These are phyloP conservation scores for Tetracentron sinense DNA, from an alignment of 164 flowering plant genomes.

Conservation along the genomic window DNA sequence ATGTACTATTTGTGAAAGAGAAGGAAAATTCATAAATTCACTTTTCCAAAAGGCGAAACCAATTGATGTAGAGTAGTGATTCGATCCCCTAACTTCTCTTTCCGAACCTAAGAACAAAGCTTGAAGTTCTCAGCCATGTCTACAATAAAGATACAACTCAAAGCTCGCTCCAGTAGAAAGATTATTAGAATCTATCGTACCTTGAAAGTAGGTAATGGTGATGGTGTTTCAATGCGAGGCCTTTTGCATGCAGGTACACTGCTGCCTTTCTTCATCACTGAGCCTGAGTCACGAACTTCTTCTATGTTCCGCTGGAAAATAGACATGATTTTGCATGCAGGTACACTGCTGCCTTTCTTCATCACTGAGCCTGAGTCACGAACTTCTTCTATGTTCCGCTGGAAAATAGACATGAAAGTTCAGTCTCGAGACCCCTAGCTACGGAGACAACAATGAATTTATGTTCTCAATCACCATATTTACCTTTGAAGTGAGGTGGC, in stretches of 20 bases:
- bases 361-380: conserved; percentile 16
- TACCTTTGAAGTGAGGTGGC: conserved; percentile 46
- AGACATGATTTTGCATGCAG: conserved; percentile 13
- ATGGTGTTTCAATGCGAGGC: conserved; percentile 59
- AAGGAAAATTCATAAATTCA: conserved; percentile 22
- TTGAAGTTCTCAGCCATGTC: no score
- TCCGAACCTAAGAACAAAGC: conserved; percentile 42
- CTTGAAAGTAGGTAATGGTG: conserved; percentile 76
- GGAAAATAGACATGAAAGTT: conserved; percentile 3
- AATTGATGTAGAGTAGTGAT: conserved; percentile 74
- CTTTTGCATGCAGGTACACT: conserved; percentile 40
- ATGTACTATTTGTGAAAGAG: neutral
- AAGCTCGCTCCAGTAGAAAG: conserved; percentile 8
- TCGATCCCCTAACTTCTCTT: conserved; percentile 74
- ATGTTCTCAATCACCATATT: neutral
- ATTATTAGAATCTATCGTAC: conserved; percentile 24
- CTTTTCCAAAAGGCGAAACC: conserved; percentile 87
- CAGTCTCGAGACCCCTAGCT: neutral
- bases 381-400: conserved; percentile 27
- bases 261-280: conserved; percentile 29
- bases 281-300: conserved; percentile 19
- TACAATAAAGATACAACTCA: neutral
- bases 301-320: conserved; percentile 25
- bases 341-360: conserved; percentile 34
- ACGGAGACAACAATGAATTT: neutral